Base-by-base conservation (phyloP, 345 rosid species). In the Leavenworthia alabamica region DNA sequence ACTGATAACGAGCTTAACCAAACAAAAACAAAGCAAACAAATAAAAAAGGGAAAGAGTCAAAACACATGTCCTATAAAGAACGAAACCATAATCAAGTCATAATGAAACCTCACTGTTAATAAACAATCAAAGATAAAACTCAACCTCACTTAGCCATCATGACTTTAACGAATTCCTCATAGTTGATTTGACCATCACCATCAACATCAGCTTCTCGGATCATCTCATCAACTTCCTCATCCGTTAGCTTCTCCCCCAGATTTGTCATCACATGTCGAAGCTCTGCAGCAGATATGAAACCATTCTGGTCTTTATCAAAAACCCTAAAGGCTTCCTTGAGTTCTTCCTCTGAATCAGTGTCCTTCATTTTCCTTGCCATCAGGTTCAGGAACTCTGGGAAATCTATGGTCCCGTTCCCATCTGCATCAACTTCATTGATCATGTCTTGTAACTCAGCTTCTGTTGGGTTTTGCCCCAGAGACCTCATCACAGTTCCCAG, bases 341-440 rank as follows among this genome's bases (percentile, higher is more conserved):
- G 80, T 78, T 80, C 84, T 60, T 80, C 84, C 75, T 78, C 84
- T 0, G 84, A 80, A 47, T 80, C 84, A 9, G 84, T 80, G 64
- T 80, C 84, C 54, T 80, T 80, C 84, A 80, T 80, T 62, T 80
- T 80, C 72, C 82, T 66, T 2, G 84, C 84, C 84, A 80, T 80
- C 56, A 80, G 66, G 78, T 80, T 80, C 24, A 80, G 73, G 56
- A 80, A 80, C 77, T 80, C 84, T 0, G 84, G 84, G 59, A 80
- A 80, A 37, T 80, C 84, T 0, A 80, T 80, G 42, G 77, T 73
- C 6, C 77, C 77, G 16, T 73, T 73, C 6, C 77, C 77, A 7
- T 73, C 72, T 5, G 77, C 77, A 17, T 73, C 77, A 3, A 66
- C 77, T 42, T 73, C 77, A 4, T 73, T 73, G 48, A 73, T 73